phyloP scores from a whole-genome alignment of 1,284 basidiomycete genomes.

The Takashimella tepidaria region DNA sequence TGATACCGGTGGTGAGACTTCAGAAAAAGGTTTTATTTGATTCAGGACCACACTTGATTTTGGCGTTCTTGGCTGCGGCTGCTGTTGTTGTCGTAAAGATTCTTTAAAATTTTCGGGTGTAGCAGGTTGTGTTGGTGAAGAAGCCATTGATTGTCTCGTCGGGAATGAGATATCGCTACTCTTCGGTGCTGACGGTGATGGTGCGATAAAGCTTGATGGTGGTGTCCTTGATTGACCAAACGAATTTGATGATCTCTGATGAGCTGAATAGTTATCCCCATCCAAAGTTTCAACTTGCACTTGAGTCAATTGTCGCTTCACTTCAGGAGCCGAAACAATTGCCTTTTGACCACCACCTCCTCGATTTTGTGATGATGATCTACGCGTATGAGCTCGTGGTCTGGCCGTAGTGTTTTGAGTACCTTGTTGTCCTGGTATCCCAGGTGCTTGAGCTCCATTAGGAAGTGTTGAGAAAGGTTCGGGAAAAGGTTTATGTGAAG shows the following conservation, averaged over 20 bases:
- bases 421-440: constrained; percentile 5
- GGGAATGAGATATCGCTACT: neutral
- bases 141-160: neutral
- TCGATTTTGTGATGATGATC: constrained; percentile 12
- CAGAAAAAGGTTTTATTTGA: constrained; percentile 6
- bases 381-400: constrained; percentile 8
- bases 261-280: neutral
- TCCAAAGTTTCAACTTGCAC: neutral
- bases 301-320: neutral
- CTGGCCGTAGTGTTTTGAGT: neutral
- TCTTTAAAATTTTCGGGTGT: neutral
- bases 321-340: neutral
- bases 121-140: neutral
- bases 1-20: constrained; percentile 5
- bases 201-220: neutral
- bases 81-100: neutral
- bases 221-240: neutral
- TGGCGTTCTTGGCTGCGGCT: neutral
- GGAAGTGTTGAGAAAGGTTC: neutral
- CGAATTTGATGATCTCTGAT: neutral
- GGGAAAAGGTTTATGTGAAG: neutral
- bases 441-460: constrained; percentile 1
- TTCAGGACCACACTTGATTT: neutral
- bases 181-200: neutral
- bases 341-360: neutral